Conservation (phyloP, 208 protist genomes). For the Crithidia thermophila region DNA sequence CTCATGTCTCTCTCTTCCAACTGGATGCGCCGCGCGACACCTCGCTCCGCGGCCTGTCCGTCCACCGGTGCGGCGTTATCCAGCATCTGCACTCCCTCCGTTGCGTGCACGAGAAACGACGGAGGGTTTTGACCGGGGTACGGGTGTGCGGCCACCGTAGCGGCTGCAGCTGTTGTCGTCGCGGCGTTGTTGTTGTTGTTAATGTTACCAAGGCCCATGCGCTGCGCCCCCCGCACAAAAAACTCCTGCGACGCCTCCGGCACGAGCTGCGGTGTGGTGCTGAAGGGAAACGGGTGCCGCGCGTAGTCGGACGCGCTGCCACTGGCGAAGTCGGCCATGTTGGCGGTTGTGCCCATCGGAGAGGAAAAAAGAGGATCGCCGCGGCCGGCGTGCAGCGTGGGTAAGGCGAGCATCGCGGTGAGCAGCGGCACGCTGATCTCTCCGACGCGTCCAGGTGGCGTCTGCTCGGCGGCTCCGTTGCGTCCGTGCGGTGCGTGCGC, state of each 20-base stretch:
- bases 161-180: no score
- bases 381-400: neutral
- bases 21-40: neutral
- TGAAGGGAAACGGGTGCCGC: neutral
- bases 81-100: no score
- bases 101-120: no score
- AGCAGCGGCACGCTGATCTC: slow-evolving; percentile 12
- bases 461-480: neutral
- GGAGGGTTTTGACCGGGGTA: no score
- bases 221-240: slow-evolving; percentile 7
- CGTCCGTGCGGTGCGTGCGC: neutral
- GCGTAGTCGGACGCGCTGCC: slow-evolving; percentile 3
- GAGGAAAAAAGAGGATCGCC: neutral
- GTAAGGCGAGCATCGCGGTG: neutral
- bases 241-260: slow-evolving; percentile 19
- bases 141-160: no score
- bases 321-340: neutral
- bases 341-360: neutral
- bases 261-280: slow-evolving; percentile 12
- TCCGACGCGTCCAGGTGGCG: neutral
- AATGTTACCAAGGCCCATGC: neutral
- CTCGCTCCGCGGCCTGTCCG: no score
- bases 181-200: slow-evolving; percentile 3
- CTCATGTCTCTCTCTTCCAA: neutral
- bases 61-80: no score